Base-by-base conservation (phyloP, 1,139 yeast genomes). In the Candida sojae region DNA sequence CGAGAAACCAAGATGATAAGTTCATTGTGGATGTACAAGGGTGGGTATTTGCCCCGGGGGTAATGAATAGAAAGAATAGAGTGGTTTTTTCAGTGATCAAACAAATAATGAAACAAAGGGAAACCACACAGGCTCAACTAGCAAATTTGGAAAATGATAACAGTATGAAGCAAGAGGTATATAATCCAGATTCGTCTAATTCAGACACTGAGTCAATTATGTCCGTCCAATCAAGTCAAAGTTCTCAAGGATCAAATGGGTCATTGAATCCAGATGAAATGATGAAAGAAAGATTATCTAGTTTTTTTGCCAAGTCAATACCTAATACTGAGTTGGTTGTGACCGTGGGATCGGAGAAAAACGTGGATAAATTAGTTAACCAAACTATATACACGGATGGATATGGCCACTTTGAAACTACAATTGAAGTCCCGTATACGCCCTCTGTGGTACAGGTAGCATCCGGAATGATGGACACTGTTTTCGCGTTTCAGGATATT, bases 1-100 rank as follows among this genome's bases (percentile, higher is more conserved):
- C 90, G 0, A 68, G 86, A 21, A 51, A 62, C 17, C 61, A 56
- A 13, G 67, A 65, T 8, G 64, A 62, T 6, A 59, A 57, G 23
- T 83, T 69, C 60, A 73, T 77, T 44, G 84, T 91, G 1, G 83
- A 84, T 45, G 81, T 90, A 2, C 78, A 88, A 43, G 96, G 97
- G 3, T 81, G 87, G 79, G 75, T 89, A 8, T 82, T 77, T 49
- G 74, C 88, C 40, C 91, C 91, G 0, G 95, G 93, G 1, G 73
- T 77, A 8, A 78, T 84, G 74, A 79, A 82, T 30, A 71, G 96
- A 44, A 88, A 87, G 59, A 88, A 90, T 61, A 70, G 85, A 53
- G 65, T 91, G 46, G 72, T 90, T 32, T 62, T 87, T 36, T 78
- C 91, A 1, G 70, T 91, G 34, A 88, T 92, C 2, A 82, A 83